These are phyloP conservation scores for Suhomyces atakaporum DNA, from an alignment of 1,139 yeast genomes.

Conservation along the genomic window DNA sequence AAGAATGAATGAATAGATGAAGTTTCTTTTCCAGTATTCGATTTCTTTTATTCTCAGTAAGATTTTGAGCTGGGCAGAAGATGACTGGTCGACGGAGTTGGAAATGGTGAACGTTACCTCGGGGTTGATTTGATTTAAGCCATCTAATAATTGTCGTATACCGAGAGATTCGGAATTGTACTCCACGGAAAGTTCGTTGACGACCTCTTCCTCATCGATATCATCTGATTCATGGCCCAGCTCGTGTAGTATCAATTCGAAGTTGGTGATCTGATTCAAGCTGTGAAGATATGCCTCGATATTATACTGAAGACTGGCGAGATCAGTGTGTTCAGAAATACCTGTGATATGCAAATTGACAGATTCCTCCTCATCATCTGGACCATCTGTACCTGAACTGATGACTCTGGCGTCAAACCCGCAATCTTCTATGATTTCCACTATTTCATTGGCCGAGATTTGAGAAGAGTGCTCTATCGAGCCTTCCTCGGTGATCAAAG, in stretches of 20 bases:
- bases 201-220: constrained; percentile 12
- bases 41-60: constrained; percentile 74
- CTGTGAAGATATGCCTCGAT: constrained; percentile 42
- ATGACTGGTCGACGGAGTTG: constrained; percentile 46
- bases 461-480: constrained; percentile 24
- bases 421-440: constrained; percentile 35
- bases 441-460: constrained; percentile 18
- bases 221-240: too few species aligned
- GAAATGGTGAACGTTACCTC: constrained; percentile 41
- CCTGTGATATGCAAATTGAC: constrained; percentile 38
- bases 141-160: constrained; percentile 55
- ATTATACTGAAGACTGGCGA: constrained; percentile 36
- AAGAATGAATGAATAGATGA: constrained; percentile 50
- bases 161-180: constrained; percentile 54
- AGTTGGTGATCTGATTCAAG: constrained; percentile 31
- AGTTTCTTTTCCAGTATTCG: constrained; percentile 62
- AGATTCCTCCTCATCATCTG: constrained; percentile 28
- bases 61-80: constrained; percentile 65
- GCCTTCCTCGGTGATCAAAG: constrained; percentile 41
- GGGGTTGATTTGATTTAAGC: constrained; percentile 28
- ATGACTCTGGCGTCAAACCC: constrained; percentile 39
- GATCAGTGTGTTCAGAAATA: constrained; percentile 28
- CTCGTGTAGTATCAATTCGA: constrained; percentile 23
- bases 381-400: constrained; percentile 19
- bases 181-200: constrained; percentile 40